Conservation (phyloP, 768 basidiomycete species). For the Rubroboletus satanas region DNA sequence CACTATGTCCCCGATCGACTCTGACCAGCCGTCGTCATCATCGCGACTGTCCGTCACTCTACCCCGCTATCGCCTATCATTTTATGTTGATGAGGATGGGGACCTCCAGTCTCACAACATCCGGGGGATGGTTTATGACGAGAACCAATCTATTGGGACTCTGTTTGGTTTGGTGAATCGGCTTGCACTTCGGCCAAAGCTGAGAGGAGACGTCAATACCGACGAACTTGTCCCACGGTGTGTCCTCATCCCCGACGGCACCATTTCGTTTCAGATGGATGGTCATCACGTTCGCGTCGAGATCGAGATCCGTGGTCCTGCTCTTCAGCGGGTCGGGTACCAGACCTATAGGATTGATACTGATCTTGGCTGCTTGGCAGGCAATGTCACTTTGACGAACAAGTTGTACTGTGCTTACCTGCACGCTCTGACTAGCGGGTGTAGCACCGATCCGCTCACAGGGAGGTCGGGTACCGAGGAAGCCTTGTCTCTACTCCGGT, state of each 20-base stretch:
- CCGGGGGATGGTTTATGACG: conserved; percentile 40
- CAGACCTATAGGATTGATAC: conserved; percentile 31
- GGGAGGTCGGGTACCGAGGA: conserved; percentile 13
- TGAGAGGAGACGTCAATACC: neutral
- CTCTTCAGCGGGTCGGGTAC: conserved; percentile 13
- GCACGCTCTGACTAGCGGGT: conserved; percentile 44
- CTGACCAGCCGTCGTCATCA: neutral
- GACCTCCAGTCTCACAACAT: conserved; percentile 40
- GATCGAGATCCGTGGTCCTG: neutral
- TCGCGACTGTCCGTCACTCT: conserved; percentile 29
- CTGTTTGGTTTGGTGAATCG: conserved; percentile 41
- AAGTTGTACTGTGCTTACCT: conserved; percentile 40
- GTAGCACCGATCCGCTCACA: conserved; percentile 42
- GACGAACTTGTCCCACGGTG: conserved; percentile 10
- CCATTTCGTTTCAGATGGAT: conserved; percentile 11
- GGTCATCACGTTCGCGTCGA: conserved; percentile 18
- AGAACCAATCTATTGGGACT: conserved; percentile 39
- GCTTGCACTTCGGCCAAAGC: conserved; percentile 37
- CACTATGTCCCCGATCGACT: neutral
- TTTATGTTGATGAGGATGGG: conserved; percentile 32
- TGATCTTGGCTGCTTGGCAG: conserved; percentile 28
- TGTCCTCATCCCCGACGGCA: conserved; percentile 41
- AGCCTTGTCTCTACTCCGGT: neutral
- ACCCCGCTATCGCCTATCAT: conserved; percentile 41
- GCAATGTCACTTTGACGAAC: conserved; percentile 24